These are phyloP conservation scores for Emmonsiellopsis sp. DNA, from an alignment of 2,329 filamentous ascomycete species.

Conservation along the genomic window DNA sequence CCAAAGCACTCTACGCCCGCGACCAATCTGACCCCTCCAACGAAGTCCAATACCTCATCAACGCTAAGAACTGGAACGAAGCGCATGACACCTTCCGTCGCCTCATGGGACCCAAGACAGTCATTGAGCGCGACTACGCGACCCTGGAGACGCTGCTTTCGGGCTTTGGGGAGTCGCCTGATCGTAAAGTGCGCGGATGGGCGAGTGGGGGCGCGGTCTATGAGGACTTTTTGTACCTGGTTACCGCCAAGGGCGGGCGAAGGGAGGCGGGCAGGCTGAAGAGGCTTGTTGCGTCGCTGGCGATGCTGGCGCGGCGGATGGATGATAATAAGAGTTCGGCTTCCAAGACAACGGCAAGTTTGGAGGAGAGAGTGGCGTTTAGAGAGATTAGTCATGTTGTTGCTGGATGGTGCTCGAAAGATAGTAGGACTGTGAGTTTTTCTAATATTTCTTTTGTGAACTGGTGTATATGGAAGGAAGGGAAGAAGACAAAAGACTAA, in stretches of 20 bases:
- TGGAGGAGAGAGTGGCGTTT: conserved; percentile 61
- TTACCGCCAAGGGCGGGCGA: conserved; percentile 30
- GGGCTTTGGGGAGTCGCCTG: conserved; percentile 57
- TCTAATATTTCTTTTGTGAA: background rate
- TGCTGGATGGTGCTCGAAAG: conserved; percentile 55
- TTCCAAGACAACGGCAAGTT: conserved; percentile 26
- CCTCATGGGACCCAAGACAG: conserved; percentile 68
- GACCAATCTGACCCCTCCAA: conserved; percentile 58
- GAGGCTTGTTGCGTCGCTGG: conserved; percentile 41
- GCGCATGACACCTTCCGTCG: conserved; percentile 76
- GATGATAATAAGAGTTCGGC: conserved; percentile 17
- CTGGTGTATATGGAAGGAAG: background rate
- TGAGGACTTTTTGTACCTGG: conserved; percentile 49
- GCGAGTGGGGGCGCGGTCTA: conserved; percentile 73
- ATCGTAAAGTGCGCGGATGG: conserved; percentile 62
- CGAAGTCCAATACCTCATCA: conserved; percentile 73
- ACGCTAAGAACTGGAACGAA: conserved; percentile 65
- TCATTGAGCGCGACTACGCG: conserved; percentile 74
- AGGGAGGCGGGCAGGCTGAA: conserved; percentile 35
- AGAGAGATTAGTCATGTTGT: conserved; percentile 73
- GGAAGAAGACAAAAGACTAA: background rate
- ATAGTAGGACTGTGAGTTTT: conserved; percentile 49
- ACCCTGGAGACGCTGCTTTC: conserved; percentile 59
- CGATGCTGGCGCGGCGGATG: conserved; percentile 30
- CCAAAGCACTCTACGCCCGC: conserved; percentile 74